These are phyloP conservation scores for Schoenoplectus triqueter DNA, from an alignment of 202 grass and related monocot genomes.

Conservation along the genomic window DNA sequence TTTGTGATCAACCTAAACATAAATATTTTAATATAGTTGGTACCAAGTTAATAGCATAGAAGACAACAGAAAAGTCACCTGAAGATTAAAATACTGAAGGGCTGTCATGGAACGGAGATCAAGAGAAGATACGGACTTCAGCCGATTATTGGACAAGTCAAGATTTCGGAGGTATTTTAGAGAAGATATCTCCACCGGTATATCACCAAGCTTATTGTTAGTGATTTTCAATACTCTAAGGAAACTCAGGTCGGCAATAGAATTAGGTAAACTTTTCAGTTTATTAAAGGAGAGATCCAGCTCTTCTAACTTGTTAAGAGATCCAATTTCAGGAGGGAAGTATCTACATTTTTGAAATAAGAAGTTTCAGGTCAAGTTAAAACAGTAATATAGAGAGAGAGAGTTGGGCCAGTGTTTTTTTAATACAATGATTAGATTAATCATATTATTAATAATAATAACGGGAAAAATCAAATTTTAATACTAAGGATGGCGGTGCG, in stretches of 20 bases:
- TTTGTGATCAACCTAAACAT: background rate
- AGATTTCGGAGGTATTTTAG: slow-evolving; percentile 79
- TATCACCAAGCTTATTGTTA: slow-evolving; percentile 90
- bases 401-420: background rate
- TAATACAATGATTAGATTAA: too few species aligned
- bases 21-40: background rate
- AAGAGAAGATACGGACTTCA: slow-evolving; percentile 74
- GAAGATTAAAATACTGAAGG: slow-evolving; percentile 88
- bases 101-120: slow-evolving; percentile 76
- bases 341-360: slow-evolving; percentile 55
- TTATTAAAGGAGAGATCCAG: slow-evolving; percentile 99
- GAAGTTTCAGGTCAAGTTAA: too few species aligned
- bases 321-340: slow-evolving; percentile 90
- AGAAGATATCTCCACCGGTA: slow-evolving; percentile 73
- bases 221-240: slow-evolving; percentile 81
- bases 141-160: slow-evolving; percentile 90
- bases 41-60: slow-evolving; percentile 2
- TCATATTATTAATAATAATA: too few species aligned
- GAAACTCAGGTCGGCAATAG: slow-evolving; percentile 65
- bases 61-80: slow-evolving; percentile 56
- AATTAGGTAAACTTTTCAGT: slow-evolving; percentile 86
- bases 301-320: slow-evolving; percentile 78
- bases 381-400: too few species aligned
- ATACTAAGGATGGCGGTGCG: too few species aligned
- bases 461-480: too few species aligned